Conservation (phyloP, 1,284 basidiomycete species). For the Boletus smithii region DNA sequence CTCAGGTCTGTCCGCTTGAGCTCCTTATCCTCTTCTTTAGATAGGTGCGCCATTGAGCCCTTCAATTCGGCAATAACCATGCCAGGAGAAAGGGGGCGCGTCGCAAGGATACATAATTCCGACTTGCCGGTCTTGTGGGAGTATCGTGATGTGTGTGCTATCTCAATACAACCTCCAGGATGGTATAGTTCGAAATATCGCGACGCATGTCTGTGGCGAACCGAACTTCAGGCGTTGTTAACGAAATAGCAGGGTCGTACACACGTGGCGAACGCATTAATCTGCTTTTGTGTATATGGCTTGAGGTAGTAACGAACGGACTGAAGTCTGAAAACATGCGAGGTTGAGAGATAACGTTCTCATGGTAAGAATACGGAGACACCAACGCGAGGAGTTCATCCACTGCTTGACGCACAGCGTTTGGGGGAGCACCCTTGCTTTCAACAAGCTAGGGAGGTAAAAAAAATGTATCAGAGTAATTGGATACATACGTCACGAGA, state of each 20-base stretch:
- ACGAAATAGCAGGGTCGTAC: constrained; percentile 37
- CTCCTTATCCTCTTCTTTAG: constrained; percentile 77
- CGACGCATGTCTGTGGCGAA: constrained; percentile 65
- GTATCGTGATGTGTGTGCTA: constrained; percentile 83
- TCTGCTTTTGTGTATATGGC: constrained; percentile 70
- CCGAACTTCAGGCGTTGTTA: constrained; percentile 27
- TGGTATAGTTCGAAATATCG: constrained; percentile 84
- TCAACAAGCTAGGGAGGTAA: constrained; percentile 51
- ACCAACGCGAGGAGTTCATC: constrained; percentile 71
- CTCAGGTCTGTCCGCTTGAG: constrained; percentile 70
- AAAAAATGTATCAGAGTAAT: constrained; percentile 9
- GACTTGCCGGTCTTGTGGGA: constrained; percentile 83
- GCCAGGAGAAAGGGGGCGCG: constrained; percentile 66
- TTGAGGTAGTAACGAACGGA: constrained; percentile 72
- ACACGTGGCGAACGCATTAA: constrained; percentile 85
- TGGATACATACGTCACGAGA: constrained; percentile 22
- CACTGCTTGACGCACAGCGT: constrained; percentile 62
- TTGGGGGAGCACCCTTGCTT: constrained; percentile 50
- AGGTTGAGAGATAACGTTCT: constrained; percentile 19
- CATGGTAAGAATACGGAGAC: constrained; percentile 11
- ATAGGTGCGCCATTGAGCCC: constrained; percentile 83
- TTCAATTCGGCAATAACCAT: constrained; percentile 78
- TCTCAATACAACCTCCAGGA: constrained; percentile 79
- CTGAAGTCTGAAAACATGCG: constrained; percentile 47
- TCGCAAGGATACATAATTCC: constrained; percentile 87